These are phyloP conservation scores for Ocimum tenuiflorum DNA, from an alignment of 257 asterid species.

Conservation along the genomic window DNA sequence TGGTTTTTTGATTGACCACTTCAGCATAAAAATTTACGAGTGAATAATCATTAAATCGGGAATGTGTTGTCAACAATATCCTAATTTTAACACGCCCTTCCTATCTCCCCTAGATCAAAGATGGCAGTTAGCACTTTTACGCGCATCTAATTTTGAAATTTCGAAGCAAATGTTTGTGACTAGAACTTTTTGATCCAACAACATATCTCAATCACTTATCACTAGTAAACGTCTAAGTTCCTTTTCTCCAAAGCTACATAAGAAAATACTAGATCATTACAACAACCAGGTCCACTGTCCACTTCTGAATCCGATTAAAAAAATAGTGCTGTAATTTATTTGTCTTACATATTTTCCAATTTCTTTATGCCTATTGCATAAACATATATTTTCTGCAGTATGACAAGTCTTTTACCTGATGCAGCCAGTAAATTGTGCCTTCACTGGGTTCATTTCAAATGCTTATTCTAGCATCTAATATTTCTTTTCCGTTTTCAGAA, in stretches of 20 bases:
- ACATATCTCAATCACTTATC: background rate
- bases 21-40: background rate
- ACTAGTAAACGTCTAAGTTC: background rate
- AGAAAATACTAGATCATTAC: background rate
- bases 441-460: background rate
- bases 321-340: background rate
- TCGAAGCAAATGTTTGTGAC: background rate
- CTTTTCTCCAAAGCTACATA: background rate
- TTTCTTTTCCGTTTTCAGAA: slow-evolving; percentile 43
- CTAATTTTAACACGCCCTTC: background rate
- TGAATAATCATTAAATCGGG: background rate
- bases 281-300: background rate
- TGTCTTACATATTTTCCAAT: background rate
- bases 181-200: background rate
- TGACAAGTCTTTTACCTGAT: background rate
- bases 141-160: background rate
- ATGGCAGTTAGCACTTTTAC: background rate
- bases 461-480: background rate
- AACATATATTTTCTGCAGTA: background rate
- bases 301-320: background rate
- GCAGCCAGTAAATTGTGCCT: background rate
- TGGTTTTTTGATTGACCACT: background rate
- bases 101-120: background rate
- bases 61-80: background rate
- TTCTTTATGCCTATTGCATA: background rate